A percentile compares a stretch with the other conserved stretches of the same genome.
Conservation (phyloP, 805 yeast species). For the Ogataea kodamae region DNA sequence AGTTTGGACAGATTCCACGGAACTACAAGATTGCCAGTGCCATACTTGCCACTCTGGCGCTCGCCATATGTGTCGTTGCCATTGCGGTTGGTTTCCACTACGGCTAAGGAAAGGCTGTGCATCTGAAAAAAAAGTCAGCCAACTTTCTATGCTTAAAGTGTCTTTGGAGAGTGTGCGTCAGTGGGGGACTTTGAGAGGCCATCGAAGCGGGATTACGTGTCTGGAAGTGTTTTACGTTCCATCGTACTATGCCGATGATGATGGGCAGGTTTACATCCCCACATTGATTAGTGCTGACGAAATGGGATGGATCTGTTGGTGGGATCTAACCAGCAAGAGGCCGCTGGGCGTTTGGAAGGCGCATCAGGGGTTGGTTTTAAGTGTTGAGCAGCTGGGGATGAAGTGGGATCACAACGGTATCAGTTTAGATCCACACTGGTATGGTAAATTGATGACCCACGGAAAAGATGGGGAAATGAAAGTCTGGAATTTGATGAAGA, state of each 20-base stretch:
- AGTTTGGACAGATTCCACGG: conserved; percentile 24
- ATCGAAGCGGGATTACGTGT: conserved; percentile 10
- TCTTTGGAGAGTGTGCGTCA: conserved; percentile 7
- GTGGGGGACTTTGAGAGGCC: conserved; percentile 21
- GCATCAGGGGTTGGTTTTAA: conserved; percentile 49
- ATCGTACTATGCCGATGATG: conserved; percentile 8
- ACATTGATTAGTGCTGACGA: conserved; percentile 56
- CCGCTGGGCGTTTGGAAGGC: conserved; percentile 58
- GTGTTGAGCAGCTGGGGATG: conserved; percentile 45
- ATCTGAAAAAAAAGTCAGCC: no score
- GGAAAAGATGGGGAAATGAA: conserved; percentile 58
- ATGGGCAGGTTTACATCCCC: conserved; percentile 30
- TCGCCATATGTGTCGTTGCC: conserved; percentile 23
- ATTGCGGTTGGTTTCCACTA: conserved; percentile 25
- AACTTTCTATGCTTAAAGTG: no score
- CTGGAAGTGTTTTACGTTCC: conserved; percentile 20
- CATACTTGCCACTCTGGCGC: conserved; percentile 17
- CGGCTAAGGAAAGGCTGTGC: no score
- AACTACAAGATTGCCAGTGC: conserved; percentile 24
- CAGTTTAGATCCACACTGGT: conserved; percentile 25
- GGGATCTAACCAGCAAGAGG: conserved; percentile 58
- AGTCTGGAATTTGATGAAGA: conserved; percentile 41
- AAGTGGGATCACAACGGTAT: conserved; percentile 23
- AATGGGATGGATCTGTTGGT: conserved; percentile 57
- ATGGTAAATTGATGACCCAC: conserved; percentile 55